Evolutionary conservation across 805 yeast genomes (phyloP).

Genomic region (Tetrapisispora namnaoensis): DNA sequence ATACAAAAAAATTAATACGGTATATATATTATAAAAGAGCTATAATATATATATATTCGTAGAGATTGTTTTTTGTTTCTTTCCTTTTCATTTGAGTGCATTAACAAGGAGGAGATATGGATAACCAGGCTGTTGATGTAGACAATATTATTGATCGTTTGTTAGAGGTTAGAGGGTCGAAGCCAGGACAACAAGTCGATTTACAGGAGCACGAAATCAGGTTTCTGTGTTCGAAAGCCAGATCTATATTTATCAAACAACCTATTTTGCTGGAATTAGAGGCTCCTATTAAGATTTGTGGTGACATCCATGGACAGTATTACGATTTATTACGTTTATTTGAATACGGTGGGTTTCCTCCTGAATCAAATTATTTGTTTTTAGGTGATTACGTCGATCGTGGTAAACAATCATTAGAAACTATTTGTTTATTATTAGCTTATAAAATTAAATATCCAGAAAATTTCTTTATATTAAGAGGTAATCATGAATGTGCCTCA

Average conservation of each 20-base stretch:
- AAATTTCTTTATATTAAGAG: constrained; percentile 91
- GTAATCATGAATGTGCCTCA: constrained; percentile 97
- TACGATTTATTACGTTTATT: constrained; percentile 90
- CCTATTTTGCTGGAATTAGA: constrained; percentile 92
- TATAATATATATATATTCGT: no score
- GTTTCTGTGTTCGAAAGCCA: constrained; percentile 91
- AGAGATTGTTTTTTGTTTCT: neutral
- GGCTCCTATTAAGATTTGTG: constrained; percentile 95
- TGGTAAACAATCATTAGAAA: constrained; percentile 95
- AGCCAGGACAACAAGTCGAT: constrained; percentile 96
- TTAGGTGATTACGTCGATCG: constrained; percentile 97
- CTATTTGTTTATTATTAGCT: constrained; percentile 86
- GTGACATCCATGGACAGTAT: constrained; percentile 98
- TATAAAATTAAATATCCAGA: constrained; percentile 98
- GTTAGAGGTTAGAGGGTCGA: constrained; percentile 93
- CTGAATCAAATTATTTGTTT: constrained; percentile 92
- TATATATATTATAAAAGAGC: no score
- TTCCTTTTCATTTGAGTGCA: neutral
- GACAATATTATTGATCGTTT: constrained; percentile 96
- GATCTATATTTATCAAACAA: constrained; percentile 96
- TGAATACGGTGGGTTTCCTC: constrained; percentile 98
- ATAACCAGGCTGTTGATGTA: constrained; percentile 74
- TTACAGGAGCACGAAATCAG: constrained; percentile 90
- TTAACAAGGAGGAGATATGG: constrained; percentile 23
- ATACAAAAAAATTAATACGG: no score